Conservation (phyloP, 352 stramenopile genomes). For the Globisporangium megalacanthum region DNA sequence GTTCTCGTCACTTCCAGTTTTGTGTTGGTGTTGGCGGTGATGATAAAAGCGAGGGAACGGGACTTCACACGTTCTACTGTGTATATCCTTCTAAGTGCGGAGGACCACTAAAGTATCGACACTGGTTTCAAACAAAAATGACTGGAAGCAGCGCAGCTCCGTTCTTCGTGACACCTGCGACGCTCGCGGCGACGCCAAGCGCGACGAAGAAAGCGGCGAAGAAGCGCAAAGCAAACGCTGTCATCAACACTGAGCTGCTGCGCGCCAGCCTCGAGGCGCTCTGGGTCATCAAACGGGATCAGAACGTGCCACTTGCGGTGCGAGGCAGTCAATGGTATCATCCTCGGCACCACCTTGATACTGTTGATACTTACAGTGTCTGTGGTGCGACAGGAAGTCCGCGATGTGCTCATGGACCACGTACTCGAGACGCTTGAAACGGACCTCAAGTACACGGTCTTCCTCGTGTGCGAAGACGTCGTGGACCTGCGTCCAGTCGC, state of each 20-base stretch:
- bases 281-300: constrained; percentile 21
- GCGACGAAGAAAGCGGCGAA: not conserved
- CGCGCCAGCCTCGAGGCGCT: constrained; percentile 36
- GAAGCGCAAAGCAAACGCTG: constrained; percentile 25
- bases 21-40: no score
- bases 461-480: constrained; percentile 72
- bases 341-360: not conserved
- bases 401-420: constrained; percentile 59
- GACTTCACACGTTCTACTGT: not conserved
- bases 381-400: constrained; percentile 36
- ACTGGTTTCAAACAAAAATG: constrained; percentile 25
- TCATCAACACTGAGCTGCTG: constrained; percentile 17
- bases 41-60: constrained; percentile 1
- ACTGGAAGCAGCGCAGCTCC: constrained; percentile 28
- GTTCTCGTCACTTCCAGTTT: constrained; percentile 67
- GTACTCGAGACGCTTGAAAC: constrained; percentile 50
- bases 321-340: constrained; percentile 11
- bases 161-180: constrained; percentile 38
- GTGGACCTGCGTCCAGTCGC: constrained; percentile 25
- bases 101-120: not conserved
- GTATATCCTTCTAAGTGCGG: not conserved
- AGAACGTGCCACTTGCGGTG: constrained; percentile 43
- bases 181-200: constrained; percentile 6
- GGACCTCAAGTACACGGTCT: constrained; percentile 58
- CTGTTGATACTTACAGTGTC: not conserved